Conservation (phyloP, 768 basidiomycete species). For the Obba rivulosa region DNA sequence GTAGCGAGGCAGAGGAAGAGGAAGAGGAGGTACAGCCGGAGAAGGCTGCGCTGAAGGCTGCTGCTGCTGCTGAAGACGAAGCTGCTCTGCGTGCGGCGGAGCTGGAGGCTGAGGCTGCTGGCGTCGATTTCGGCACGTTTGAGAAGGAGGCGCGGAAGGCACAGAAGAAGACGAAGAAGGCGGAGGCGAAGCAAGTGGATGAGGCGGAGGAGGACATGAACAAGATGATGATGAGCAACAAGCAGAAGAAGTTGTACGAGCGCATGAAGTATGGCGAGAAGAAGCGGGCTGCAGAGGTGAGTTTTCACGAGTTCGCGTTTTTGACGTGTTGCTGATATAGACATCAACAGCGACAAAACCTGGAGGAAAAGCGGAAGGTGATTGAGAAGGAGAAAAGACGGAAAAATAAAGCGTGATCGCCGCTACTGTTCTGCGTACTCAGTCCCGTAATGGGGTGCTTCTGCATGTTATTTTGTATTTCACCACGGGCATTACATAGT, state of each 20-base stretch:
- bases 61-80: slow-evolving; percentile 45
- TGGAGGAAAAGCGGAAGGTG: slow-evolving; percentile 21
- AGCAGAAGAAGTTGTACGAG: slow-evolving; percentile 89
- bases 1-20: slow-evolving; percentile 19
- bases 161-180: slow-evolving; percentile 37
- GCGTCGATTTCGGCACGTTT: slow-evolving; percentile 74
- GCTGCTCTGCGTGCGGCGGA: slow-evolving; percentile 81
- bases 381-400: slow-evolving; percentile 25
- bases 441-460: not conserved
- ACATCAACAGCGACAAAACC: slow-evolving; percentile 18
- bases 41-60: slow-evolving; percentile 25
- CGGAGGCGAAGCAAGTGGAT: slow-evolving; percentile 22
- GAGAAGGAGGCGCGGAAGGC: slow-evolving; percentile 68
- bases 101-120: slow-evolving; percentile 85
- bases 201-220: slow-evolving; percentile 76
- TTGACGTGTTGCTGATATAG: slow-evolving; percentile 8
- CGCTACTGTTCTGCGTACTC: not conserved
- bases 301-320: slow-evolving; percentile 20
- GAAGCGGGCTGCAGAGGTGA: slow-evolving; percentile 75
- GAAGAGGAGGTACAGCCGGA: slow-evolving; percentile 23
- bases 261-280: slow-evolving; percentile 85
- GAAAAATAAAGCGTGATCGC: slow-evolving; percentile 12
- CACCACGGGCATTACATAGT: not conserved
- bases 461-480: not conserved
- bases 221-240: slow-evolving; percentile 98